Base-by-base conservation (phyloP, 306 rosid genomes). In the Citrullus amarus region DNA sequence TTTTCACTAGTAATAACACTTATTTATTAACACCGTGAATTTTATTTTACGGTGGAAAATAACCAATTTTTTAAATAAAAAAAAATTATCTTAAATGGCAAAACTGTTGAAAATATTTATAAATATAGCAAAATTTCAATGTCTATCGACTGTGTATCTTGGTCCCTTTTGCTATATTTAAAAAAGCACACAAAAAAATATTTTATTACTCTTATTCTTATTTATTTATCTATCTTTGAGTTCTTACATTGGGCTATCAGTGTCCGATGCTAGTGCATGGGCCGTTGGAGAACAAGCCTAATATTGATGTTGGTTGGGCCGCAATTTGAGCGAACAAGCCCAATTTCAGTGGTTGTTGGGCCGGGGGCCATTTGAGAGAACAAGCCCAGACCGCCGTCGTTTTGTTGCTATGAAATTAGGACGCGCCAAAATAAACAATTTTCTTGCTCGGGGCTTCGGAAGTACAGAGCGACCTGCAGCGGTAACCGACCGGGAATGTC, bases 401-500 rank as follows among this genome's bases (percentile, higher is more conserved):
- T 41, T 11, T 4, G 14, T 0, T 17, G 6, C 3, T 1, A 54
- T 0, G 9, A 53, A 53, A 53, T 5, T 63, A 15, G 50, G 8
- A 66, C 30, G 72, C 72, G 73, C 73, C 53, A 39, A 67, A 67
- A 39, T 8, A 39, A 39, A n/a, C 9, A 8, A 18, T 41, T 36
- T 39, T 39, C 48, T 65, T 41, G 30, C 15, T 39, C 74, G 17
- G 1, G 30, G 30, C 22, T 32, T 32, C 36, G 17, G 18, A 32
- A 32, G 8, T 36, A 22, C 68, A 62, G 56, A 76, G 68, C 9
- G 54, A 55, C 57, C 57, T 68, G 57, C 2, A 25, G 38, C 79
- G 79, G 55, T 20, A 14, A n/a, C 56, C 70, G 56, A n/a, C 71
- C 71, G 56, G 59, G 83, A 95, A 82, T 76, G 80, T 91, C 93